phyloP scores from a whole-genome alignment of 2,329 filamentous ascomycete species.

The Onygenales sp. region DNA sequence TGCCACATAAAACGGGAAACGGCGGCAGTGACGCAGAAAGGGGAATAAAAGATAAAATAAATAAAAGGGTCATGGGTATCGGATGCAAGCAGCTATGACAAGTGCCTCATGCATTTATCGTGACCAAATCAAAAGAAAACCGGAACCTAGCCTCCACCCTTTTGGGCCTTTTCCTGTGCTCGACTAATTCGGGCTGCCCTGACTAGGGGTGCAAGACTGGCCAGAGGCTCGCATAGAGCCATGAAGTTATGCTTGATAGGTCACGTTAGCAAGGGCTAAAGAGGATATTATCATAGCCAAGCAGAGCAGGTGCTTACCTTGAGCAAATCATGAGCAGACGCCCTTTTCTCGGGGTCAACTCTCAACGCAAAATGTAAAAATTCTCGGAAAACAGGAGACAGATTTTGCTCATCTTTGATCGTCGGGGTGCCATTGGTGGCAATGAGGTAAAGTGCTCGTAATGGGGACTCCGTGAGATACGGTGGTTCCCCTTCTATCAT shows the following conservation, averaged over 20 bases:
- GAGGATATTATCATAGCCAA: not conserved
- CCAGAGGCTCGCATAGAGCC: constrained; percentile 62
- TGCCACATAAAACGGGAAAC: not conserved
- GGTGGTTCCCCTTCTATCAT: constrained; percentile 99
- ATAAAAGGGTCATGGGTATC: not conserved
- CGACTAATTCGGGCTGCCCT: constrained; percentile 75
- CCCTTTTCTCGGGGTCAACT: constrained; percentile 94
- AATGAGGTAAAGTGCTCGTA: constrained; percentile 89
- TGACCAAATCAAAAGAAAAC: constrained; percentile 2
- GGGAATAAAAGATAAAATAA: not conserved
- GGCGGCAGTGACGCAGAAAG: not conserved
- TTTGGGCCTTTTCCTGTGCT: constrained; percentile 72
- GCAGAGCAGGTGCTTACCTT: constrained; percentile 52
- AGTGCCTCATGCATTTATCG: not conserved
- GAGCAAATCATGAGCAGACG: constrained; percentile 85
- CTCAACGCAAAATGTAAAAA: constrained; percentile 89
- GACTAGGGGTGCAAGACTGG: constrained; percentile 76
- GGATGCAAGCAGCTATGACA: not conserved
- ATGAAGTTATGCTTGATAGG: constrained; percentile 64
- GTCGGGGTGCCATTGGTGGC: constrained; percentile 91
- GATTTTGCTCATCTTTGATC: constrained; percentile 83
- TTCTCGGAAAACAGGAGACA: constrained; percentile 76
- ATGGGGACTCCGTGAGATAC: constrained; percentile 87
- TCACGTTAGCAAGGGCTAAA: constrained; percentile 13
- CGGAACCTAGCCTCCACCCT: constrained; percentile 35